Evolutionary conservation across 306 rosid species (phyloP), one percentile per base, ranked within the genome.

Genomic region (Mimosa pudica): DNA sequence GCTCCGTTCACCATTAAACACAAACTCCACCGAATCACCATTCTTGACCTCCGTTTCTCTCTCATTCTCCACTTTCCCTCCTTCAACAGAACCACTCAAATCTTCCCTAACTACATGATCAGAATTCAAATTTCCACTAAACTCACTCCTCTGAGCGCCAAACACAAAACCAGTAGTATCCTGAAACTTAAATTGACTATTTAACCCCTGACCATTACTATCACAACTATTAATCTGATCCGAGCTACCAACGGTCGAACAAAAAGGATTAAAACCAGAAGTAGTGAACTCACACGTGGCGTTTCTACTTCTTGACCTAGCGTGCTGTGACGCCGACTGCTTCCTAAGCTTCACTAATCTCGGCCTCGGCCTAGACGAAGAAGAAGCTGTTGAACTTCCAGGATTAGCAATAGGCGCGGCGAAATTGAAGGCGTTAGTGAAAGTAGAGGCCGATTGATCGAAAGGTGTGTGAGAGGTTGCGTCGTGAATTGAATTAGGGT

Each of bases 311-410:
- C 85, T 84, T 30, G 89, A 79, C 89, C 88, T 87, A 32, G 77
- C 82, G 20, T 77, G 85, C 84, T 89, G 96, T 32, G 89, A 60
- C 17, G 87, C 89, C 7, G 81, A 80, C 75, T 87, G 95, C 89
- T 82, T 92, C 88, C 95, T 89, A 60, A 80, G 79, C 84, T 94
- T 94, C 72, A 33, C 75, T 12, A 91, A 78, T 77, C 97, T 80
- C 24, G 95, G 97, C 80, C 89, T 77, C 46, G 90, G 35, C 81
- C 92, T 78, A 20, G 54, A 77, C 33, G 71, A 38, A 20, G 54
- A 77, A n/a, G 71, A 38, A 10, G 73, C 81, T 18, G 45, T 35
- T 16, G 74, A 68, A 51, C 77, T 73, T 42, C 64, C 62, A 14
- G 45, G 66, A 5, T 70, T 68, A 79, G 67, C 49, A 11, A 62